These are phyloP conservation scores for Aspergillus haitiensis DNA, from an alignment of 495 filamentous ascomycete species.

Conservation along the genomic window DNA sequence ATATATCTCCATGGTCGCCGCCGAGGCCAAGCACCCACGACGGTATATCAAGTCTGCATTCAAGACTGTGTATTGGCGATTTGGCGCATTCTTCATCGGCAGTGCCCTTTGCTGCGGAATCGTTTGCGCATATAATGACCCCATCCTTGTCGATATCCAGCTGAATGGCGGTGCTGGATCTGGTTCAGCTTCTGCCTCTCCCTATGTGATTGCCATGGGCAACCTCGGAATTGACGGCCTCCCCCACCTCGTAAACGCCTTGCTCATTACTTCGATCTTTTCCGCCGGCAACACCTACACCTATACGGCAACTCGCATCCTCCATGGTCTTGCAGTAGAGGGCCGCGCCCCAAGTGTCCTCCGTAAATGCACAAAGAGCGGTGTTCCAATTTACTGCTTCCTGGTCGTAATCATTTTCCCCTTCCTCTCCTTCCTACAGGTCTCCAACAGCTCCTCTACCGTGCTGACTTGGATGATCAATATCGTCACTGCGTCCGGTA, in stretches of 20 bases:
- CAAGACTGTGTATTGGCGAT: constrained; percentile 70
- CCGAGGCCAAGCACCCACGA: constrained; percentile 71
- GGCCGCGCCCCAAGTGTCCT: constrained; percentile 57
- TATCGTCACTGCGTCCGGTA: constrained; percentile 40
- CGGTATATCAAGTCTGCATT: constrained; percentile 53
- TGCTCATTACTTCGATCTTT: constrained; percentile 64
- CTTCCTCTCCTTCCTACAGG: constrained; percentile 46
- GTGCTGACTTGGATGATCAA: constrained; percentile 38
- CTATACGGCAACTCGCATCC: constrained; percentile 66
- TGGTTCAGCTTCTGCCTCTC: constrained; percentile 61
- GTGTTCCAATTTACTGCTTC: constrained; percentile 48
- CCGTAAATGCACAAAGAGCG: constrained; percentile 38
- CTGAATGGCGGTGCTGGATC: constrained; percentile 33
- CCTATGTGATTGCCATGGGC: constrained; percentile 61
- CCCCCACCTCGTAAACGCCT: constrained; percentile 72
- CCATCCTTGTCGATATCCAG: constrained; percentile 38
- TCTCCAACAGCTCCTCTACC: constrained; percentile 28
- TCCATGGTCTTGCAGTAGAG: constrained; percentile 58
- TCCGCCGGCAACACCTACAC: constrained; percentile 74
- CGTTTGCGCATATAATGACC: constrained; percentile 59
- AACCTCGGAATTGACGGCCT: constrained; percentile 62
- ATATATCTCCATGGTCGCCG: constrained; percentile 77
- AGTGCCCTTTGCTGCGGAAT: constrained; percentile 67
- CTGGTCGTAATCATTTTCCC: constrained; percentile 44
- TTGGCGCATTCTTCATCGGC: constrained; percentile 71